Conservation (phyloP, 148 eudicot species). For the Rhododendron ovatum region DNA sequence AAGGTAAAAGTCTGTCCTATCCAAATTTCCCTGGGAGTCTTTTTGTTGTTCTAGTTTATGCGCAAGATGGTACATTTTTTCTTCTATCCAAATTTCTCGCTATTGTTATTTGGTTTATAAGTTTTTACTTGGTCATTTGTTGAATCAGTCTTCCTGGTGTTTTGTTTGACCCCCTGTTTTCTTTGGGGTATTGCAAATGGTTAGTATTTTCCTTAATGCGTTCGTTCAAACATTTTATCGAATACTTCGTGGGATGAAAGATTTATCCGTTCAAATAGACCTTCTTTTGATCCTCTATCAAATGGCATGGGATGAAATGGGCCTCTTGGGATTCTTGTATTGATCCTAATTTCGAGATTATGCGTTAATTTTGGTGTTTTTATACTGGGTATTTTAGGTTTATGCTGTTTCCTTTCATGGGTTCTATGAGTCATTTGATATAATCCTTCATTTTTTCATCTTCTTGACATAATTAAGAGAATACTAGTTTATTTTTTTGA, state of each 20-base stretch:
- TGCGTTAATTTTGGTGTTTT: not conserved
- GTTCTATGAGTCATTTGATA: not conserved
- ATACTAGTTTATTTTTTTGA: not conserved
- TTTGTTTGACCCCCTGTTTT: not conserved
- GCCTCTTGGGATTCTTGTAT: not conserved
- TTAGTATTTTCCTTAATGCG: not conserved
- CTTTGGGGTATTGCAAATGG: not conserved
- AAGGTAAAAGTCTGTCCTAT: constrained; percentile 12
- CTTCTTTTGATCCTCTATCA: not conserved
- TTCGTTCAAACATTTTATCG: not conserved
- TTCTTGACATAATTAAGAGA: not conserved
- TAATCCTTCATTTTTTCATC: not conserved
- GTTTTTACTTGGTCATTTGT: not conserved
- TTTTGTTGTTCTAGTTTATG: not conserved
- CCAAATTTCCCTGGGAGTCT: not conserved
- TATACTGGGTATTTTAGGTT: not conserved
- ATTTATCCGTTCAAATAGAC: not conserved
- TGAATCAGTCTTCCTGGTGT: constrained; percentile 4
- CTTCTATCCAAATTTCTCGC: not conserved
- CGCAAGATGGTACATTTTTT: not conserved
- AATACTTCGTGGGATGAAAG: not conserved
- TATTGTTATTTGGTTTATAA: not conserved
- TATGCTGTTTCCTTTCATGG: not conserved
- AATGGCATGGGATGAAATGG: constrained; percentile 3
- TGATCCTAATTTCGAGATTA: not conserved